Percentiles rank a stretch among this genome's conserved stretches.
Evolutionary conservation across 257 asterid species (phyloP).

Genomic region (Solanum piurae): DNA sequence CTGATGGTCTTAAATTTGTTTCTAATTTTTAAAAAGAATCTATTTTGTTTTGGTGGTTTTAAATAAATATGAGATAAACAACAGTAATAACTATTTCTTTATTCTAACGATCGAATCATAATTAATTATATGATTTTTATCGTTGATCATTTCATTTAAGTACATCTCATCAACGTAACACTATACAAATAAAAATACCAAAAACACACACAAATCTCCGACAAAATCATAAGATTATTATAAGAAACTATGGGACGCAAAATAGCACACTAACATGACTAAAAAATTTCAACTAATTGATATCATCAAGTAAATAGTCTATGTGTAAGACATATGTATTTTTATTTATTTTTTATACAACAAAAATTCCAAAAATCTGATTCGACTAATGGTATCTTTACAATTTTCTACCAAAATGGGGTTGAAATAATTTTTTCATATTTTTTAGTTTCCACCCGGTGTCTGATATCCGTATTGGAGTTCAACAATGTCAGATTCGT

Average conservation of each 20-base stretch:
- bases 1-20: background rate
- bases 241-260: background rate
- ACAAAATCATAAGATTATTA: background rate
- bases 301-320: background rate
- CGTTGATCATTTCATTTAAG: background rate
- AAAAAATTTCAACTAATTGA: background rate
- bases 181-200: background rate
- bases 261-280: background rate
- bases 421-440: background rate
- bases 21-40: background rate
- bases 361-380: background rate
- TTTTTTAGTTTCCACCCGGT: too few relatives aligned
- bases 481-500: accelerated
- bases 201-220: background rate
- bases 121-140: background rate
- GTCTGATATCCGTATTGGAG: accelerated
- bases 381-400: background rate
- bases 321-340: background rate
- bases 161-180: background rate
- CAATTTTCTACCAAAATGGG: background rate
- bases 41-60: background rate
- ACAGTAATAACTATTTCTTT: background rate
- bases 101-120: background rate
- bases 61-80: background rate
- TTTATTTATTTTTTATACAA: background rate